phyloP scores from a whole-genome alignment of 108 stramenopile genomes.

The Cylindrotheca closterium region DNA sequence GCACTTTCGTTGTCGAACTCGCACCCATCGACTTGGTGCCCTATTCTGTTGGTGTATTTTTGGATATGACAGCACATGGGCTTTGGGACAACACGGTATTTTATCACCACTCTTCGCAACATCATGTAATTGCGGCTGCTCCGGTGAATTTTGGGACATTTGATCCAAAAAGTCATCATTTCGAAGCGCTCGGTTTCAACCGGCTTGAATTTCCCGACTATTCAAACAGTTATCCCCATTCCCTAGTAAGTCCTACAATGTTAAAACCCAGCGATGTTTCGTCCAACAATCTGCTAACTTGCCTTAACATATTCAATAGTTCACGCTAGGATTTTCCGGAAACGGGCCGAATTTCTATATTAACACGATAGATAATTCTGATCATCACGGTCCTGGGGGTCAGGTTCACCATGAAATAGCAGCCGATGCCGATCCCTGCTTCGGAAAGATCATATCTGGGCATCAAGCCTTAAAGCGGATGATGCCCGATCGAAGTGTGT shows the following conservation, averaged over 20 bases:
- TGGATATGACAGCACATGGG: constrained; percentile 58
- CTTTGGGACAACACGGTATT: constrained; percentile 69
- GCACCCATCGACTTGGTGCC: constrained; percentile 66
- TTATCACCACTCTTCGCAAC: constrained; percentile 42
- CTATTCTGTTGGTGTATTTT: constrained; percentile 67
- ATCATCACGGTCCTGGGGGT: constrained; percentile 77
- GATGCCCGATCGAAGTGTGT: constrained; percentile 4
- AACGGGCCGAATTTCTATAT: constrained; percentile 86
- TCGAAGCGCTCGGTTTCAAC: constrained; percentile 33
- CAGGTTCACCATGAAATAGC: constrained; percentile 62
- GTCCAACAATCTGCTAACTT: not conserved
- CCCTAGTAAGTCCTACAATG: not conserved
- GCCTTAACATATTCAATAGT: no score
- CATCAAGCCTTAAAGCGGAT: constrained; percentile 44
- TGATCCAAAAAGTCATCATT: constrained; percentile 34
- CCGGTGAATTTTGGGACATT: constrained; percentile 30
- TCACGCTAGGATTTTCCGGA: constrained; percentile 79
- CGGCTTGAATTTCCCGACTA: constrained; percentile 74
- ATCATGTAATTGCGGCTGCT: constrained; percentile 65
- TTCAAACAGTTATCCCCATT: constrained; percentile 54
- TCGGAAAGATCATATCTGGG: constrained; percentile 64
- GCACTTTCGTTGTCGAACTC: constrained; percentile 52
- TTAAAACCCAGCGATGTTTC: no score
- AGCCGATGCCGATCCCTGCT: constrained; percentile 89
- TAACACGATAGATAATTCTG: constrained; percentile 68